These are phyloP conservation scores for Fusarium sulawesiense DNA, from an alignment of 2,329 filamentous ascomycete genomes.

Conservation along the genomic window DNA sequence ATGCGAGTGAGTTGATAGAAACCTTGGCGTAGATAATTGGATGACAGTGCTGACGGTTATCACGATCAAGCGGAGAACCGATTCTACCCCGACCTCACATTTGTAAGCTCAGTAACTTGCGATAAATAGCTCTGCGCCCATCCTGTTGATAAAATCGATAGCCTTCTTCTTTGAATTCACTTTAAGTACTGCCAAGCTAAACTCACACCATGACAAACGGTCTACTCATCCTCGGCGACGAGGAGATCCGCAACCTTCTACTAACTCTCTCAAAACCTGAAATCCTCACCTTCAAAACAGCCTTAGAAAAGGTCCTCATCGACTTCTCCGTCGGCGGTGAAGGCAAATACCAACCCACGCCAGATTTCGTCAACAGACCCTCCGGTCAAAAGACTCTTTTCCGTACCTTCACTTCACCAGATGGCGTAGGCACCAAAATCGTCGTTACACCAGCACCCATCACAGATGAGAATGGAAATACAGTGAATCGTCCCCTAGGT, in stretches of 20 bases:
- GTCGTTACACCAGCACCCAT: slow-evolving; percentile 33
- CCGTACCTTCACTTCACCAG: slow-evolving; percentile 38
- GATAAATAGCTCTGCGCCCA: background rate
- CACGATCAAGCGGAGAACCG: background rate
- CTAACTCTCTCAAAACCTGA: slow-evolving; percentile 27
- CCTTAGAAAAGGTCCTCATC: slow-evolving; percentile 25
- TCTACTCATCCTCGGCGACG: slow-evolving; percentile 31
- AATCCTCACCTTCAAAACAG: slow-evolving; percentile 20
- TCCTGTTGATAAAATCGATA: background rate
- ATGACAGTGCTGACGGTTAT: background rate
- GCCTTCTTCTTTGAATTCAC: no score
- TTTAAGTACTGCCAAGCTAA: no score
- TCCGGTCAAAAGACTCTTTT: slow-evolving; percentile 45
- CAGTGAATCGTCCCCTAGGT: slow-evolving; percentile 10
- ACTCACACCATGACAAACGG: background rate
- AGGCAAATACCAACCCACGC: slow-evolving; percentile 34
- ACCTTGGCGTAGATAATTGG: background rate
- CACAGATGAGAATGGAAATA: background rate
- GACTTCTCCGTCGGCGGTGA: slow-evolving; percentile 34
- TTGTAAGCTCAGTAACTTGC: background rate
- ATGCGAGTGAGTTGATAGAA: background rate
- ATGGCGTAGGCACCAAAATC: slow-evolving; percentile 42
- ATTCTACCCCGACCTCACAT: background rate
- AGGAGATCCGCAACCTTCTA: slow-evolving; percentile 30
- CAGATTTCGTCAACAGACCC: slow-evolving; percentile 38